Evolutionary conservation across 257 asterid species (phyloP), one percentile per base, ranked within the genome.

Genomic region (Capsicum baccatum): DNA sequence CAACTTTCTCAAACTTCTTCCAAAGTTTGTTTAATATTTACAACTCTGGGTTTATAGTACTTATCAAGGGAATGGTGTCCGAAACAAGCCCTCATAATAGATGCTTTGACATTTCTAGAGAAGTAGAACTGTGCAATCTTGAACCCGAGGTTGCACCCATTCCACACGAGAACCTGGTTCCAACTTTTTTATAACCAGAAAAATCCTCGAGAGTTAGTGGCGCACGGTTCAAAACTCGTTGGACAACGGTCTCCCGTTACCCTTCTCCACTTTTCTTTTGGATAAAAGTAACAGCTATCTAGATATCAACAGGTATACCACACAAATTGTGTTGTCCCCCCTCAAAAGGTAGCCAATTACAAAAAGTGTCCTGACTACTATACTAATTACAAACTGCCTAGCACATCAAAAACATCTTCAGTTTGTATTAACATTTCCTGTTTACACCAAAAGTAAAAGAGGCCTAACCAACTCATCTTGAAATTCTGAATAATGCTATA

Each of bases 1-100:
- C 54, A 68, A 73, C 13, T 73, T 73, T 21, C 56, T 13, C 80
- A 71, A 71, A 48, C 80, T 47, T 73, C 80, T 19, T 12, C 39
- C n/a, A 10, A 47, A 47, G 58, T 73, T 47, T 73, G 80, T 73
- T 48, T 19, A 50, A 47, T 19, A 44, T 44, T 71, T 47, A 71
- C 58, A 47, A 71, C 58, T 17, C 14, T 71, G 47, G 58, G 42
- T 47, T 71, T 19, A 71, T 44, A 26, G 80, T 47, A 17, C 5
- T 73, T 73, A 19, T 19, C 19, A 73, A n/a, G 60, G 42, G 42
- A 73, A 48, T 48, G 42, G 11, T 73, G 48, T 19, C 58, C 9
- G 60, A 73, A 47, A 48, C 13, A 19, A 73, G 4, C 80, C 80
- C 44, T 10, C 11, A 73, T 2, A n/a, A 48, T 21, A 73, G 60